These are phyloP conservation scores for Neotropicomus parvogracilis DNA, from an alignment of 1,284 basidiomycete species.

Conservation along the genomic window DNA sequence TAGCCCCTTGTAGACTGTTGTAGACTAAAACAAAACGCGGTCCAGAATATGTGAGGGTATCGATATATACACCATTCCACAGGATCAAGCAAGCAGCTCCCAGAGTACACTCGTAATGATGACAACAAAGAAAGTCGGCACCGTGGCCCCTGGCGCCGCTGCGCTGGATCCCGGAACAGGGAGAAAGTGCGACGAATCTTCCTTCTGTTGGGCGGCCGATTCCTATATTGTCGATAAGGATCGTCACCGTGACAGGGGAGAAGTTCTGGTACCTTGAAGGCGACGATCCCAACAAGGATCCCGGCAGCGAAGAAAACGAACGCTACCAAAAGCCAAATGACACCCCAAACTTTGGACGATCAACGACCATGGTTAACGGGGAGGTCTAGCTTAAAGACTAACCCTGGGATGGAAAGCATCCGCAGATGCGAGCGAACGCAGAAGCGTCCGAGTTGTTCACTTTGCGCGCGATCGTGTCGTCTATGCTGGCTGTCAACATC, in stretches of 20 bases:
- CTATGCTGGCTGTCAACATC: slow-evolving; percentile 37
- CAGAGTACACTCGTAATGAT: slow-evolving; percentile 24
- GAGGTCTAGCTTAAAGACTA: slow-evolving; percentile 6
- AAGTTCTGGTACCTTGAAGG: slow-evolving; percentile 66
- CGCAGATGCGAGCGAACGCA: slow-evolving; percentile 84
- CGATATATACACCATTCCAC: not conserved
- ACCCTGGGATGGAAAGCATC: slow-evolving; percentile 74
- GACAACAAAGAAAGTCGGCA: slow-evolving; percentile 22
- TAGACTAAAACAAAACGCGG: not conserved
- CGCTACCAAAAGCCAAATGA: slow-evolving; percentile 86
- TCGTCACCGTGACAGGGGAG: not conserved
- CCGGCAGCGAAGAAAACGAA: slow-evolving; percentile 80
- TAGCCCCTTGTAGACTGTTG: not conserved
- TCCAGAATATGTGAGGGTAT: not conserved
- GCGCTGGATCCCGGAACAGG: slow-evolving; percentile 57
- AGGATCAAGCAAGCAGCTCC: slow-evolving; percentile 23
- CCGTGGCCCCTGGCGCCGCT: slow-evolving; percentile 25
- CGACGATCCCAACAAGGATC: slow-evolving; percentile 79
- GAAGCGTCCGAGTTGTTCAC: slow-evolving; percentile 91
- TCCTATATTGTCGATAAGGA: slow-evolving; percentile 39
- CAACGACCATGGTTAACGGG: not conserved
- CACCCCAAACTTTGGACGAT: slow-evolving; percentile 66
- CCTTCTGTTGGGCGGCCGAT: slow-evolving; percentile 50
- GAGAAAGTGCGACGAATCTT: slow-evolving; percentile 53
- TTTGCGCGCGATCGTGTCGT: slow-evolving; percentile 88